Evolutionary conservation across 2,329 filamentous ascomycete genomes (phyloP), one percentile per base, ranked within the genome.

Genomic region (Sporothrix phasma): DNA sequence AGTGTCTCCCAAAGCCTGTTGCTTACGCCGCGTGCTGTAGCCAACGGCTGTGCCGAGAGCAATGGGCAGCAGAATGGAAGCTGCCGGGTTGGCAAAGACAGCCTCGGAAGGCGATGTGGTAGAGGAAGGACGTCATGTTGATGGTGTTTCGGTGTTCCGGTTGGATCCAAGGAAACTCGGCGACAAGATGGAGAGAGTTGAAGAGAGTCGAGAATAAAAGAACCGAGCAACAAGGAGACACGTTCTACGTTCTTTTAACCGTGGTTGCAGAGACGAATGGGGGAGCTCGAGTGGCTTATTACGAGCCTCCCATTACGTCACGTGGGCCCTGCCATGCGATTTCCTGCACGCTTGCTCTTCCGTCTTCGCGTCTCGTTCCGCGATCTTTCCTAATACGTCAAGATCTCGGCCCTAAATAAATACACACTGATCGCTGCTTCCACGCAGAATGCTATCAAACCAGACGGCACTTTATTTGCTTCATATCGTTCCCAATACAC

Each of bases 81-180:
- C 80, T 7, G 89, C 86, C 4, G 89, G 85, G 72, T 84, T 86
- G 71, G 85, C 81, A 74, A 95, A 92, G 68, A 92, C 76, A 68
- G 83, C 79, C 54, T 81, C 77, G 2, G 19, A 96, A 80, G 24
- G 89, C 92, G 68, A 95, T 76, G 45, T 84, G 86, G n/a, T 89
- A 86, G 66, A 94, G 84, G 74, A 88, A 88, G 67, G 89, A 86
- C 11, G 89, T 92, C 90, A 94, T 95, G 74, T 60, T 34, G 26
- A 31, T 56, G 51, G n/a, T 56, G n/a, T 24, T 56, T 31, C 19
- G 4, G 6, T n/a, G n/a, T n/a, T n/a, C n/a, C 24, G 5, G 5
- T 24, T 56, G 51, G 19, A n/a, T 56, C 24, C 19, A 26, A 56
- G 31, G 31, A 22, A n/a, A 5, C 29, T 11, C 15, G 29, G 47